These are phyloP conservation scores for Schwanniomyces pseudopolymorphus DNA, from an alignment of 805 yeast genomes.

Conservation along the genomic window DNA sequence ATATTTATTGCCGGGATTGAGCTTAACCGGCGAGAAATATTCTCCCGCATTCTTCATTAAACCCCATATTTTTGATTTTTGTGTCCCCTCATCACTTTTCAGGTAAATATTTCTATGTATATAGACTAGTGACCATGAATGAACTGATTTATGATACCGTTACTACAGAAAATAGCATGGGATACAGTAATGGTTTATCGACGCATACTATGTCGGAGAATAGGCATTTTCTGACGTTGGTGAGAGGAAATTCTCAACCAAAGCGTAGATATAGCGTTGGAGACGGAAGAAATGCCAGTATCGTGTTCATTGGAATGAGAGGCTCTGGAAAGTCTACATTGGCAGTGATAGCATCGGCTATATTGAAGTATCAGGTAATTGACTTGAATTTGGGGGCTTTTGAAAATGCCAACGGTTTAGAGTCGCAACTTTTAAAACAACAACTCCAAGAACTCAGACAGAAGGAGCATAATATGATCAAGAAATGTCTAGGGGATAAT, in stretches of 20 bases:
- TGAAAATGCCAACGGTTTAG: constrained; percentile 10
- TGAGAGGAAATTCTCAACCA: neutral
- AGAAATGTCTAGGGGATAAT: neutral
- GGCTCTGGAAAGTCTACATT: constrained; percentile 19
- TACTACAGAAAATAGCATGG: neutral
- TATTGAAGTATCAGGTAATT: constrained; percentile 11
- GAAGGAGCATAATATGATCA: constrained; percentile 8
- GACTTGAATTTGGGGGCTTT: constrained; percentile 13
- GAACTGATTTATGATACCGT: neutral
- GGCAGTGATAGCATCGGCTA: constrained; percentile 16
- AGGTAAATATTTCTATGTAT: neutral
- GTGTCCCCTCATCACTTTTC: neutral
- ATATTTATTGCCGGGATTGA: neutral
- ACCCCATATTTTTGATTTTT: neutral
- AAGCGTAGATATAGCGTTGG: neutral
- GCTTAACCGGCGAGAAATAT: neutral
- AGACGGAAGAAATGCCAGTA: neutral
- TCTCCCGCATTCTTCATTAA: neutral
- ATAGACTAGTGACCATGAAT: neutral
- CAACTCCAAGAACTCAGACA: constrained; percentile 8
- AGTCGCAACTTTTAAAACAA: constrained; percentile 7
- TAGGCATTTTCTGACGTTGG: neutral
- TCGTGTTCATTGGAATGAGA: constrained; percentile 14
- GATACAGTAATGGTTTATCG: neutral
- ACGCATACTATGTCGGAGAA: neutral